Conservation (phyloP, 192 early-diverging fungal species). For the Mortierella hygrophila region DNA sequence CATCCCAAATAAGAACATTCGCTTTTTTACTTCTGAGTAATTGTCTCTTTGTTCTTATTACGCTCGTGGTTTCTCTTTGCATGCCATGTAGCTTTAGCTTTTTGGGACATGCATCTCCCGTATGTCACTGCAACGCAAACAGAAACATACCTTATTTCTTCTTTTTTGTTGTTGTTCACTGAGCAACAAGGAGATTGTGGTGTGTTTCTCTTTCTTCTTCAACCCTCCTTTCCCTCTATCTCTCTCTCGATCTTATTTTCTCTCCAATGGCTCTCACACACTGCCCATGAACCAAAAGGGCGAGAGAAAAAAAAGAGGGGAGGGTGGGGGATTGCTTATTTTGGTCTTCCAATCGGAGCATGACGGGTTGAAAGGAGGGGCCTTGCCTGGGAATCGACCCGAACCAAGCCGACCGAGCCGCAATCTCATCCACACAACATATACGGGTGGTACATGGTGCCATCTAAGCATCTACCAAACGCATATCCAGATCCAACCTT, state of each 20-base stretch:
- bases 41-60: too few species aligned
- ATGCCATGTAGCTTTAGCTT: too few species aligned
- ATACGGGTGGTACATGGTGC: neutral
- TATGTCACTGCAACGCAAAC: neutral
- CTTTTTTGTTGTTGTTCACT: neutral
- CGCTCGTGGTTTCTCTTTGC: too few species aligned
- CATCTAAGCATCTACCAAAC: neutral
- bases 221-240: neutral
- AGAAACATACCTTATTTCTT: neutral
- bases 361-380: neutral
- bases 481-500: neutral
- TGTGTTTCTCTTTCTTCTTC: neutral
- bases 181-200: neutral
- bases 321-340: neutral
- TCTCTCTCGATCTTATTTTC: neutral
- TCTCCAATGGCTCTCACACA: neutral
- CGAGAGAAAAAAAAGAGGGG: too few species aligned
- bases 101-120: neutral
- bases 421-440: neutral
- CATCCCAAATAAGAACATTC: too few species aligned
- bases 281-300: neutral
- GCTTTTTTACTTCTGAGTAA: too few species aligned
- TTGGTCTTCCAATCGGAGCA: conserved; percentile 9
- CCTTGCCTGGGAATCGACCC: neutral
- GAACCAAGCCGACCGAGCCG: conserved; percentile 8